Percentiles rank a stretch among this genome's conserved stretches.
Evolutionary conservation across 2,329 filamentous ascomycete genomes (phyloP).

Genomic region (Sarocladiaceae sp.): DNA sequence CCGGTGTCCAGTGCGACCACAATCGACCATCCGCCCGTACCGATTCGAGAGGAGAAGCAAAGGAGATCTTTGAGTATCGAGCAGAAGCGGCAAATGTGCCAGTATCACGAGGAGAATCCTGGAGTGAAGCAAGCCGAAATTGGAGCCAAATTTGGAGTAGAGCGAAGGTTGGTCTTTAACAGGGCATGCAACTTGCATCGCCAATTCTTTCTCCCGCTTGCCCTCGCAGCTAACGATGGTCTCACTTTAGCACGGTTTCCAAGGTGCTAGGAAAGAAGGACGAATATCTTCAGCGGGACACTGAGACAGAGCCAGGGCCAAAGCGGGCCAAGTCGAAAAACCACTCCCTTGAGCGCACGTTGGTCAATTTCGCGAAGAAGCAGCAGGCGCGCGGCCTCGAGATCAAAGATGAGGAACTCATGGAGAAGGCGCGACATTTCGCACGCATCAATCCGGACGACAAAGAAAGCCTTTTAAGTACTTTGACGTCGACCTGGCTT

Average conservation of each 20-base stretch:
- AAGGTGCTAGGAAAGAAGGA: constrained; percentile 95
- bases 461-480: constrained; percentile 66
- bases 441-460: constrained; percentile 60
- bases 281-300: constrained; percentile 83
- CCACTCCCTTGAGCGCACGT: constrained; percentile 75
- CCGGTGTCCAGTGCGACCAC: constrained; percentile 49
- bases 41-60: constrained; percentile 53
- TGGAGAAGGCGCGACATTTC: constrained; percentile 80
- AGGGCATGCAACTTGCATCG: constrained; percentile 8
- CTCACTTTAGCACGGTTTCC: constrained; percentile 76
- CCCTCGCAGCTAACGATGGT: too few relatives aligned
- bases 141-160: constrained; percentile 90
- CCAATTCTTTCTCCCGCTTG: constrained; percentile 26
- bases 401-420: constrained; percentile 75
- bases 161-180: constrained; percentile 71
- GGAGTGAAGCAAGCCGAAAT: constrained; percentile 94
- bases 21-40: constrained; percentile 20
- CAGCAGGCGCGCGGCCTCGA: constrained; percentile 70
- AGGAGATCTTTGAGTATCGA: constrained; percentile 87
- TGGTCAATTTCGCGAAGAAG: constrained; percentile 83
- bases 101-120: constrained; percentile 87
- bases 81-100: constrained; percentile 88
- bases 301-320: constrained; percentile 47
- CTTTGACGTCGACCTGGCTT: constrained; percentile 74
- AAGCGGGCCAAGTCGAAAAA: constrained; percentile 29